A percentile compares a stretch with the other conserved stretches of the same genome.
Conservation (phyloP, 176 grass and related monocot genomes). For the Raddia distichophylla region DNA sequence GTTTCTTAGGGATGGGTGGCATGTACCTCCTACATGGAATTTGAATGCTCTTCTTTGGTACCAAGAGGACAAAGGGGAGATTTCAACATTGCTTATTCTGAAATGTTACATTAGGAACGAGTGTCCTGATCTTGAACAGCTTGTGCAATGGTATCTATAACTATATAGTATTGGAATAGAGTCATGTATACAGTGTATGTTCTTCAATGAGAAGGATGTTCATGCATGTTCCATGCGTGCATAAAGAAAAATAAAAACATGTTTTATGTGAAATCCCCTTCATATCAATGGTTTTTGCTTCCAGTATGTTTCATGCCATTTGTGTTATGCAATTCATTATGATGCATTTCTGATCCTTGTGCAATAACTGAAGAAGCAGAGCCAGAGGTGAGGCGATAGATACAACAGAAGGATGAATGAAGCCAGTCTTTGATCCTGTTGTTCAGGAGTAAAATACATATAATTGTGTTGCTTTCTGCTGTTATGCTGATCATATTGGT, state of each 20-base stretch:
- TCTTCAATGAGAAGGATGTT: background rate
- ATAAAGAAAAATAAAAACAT: background rate
- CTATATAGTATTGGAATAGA: background rate
- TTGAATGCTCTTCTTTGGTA: background rate
- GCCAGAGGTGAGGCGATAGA: background rate
- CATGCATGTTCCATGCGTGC: background rate
- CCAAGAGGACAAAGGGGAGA: background rate
- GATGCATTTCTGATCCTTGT: constrained; percentile 11
- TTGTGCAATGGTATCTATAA: background rate
- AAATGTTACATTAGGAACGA: background rate
- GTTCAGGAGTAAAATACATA: constrained; percentile 19
- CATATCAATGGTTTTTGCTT: background rate
- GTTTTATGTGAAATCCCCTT: background rate
- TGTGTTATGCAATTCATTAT: constrained; percentile 11
- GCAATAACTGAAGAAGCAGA: constrained; percentile 25
- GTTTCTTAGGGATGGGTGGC: background rate
- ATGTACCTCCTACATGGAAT: constrained; percentile 13
- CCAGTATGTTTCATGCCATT: background rate
- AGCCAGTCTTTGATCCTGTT: constrained; percentile 7
- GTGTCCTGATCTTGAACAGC: background rate
- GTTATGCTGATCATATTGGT: constrained; percentile 23
- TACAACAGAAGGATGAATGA: background rate
- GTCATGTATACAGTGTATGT: background rate
- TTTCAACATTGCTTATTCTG: background rate
- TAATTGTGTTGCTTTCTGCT: constrained; percentile 24